These are phyloP conservation scores for Sindora glabra DNA, from an alignment of 306 rosid species.

Conservation along the genomic window DNA sequence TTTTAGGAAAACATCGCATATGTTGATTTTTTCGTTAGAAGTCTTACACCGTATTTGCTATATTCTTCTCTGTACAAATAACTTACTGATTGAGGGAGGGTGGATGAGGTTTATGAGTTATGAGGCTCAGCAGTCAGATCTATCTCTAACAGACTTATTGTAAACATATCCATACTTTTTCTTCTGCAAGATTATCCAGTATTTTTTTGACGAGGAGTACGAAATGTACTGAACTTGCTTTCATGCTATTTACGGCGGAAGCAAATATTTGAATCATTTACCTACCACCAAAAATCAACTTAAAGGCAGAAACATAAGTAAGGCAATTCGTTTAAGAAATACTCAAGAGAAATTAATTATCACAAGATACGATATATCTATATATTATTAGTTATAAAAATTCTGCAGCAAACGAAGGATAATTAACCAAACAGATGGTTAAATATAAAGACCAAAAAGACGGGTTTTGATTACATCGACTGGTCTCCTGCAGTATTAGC, in stretches of 20 bases:
- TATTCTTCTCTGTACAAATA: neutral
- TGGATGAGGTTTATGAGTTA: neutral
- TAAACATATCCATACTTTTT: neutral
- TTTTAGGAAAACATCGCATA: too few species aligned
- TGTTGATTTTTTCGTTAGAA: too few species aligned
- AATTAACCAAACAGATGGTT: constrained; percentile 3
- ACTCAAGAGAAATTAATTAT: constrained; percentile 5
- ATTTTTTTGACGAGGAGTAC: neutral
- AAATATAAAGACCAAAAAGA: neutral
- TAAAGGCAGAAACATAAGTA: neutral
- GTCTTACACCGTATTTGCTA: too few species aligned
- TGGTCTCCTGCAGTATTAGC: constrained; percentile 10
- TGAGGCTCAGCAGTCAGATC: neutral
- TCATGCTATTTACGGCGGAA: too few species aligned
- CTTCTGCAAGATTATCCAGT: neutral
- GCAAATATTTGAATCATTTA: too few species aligned
- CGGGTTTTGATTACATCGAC: neutral
- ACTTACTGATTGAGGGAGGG: neutral
- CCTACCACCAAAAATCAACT: too few species aligned
- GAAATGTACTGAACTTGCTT: neutral
- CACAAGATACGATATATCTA: neutral
- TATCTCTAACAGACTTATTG: neutral
- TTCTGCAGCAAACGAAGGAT: constrained; percentile 5
- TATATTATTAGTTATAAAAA: neutral
- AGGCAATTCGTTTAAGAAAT: neutral